Base-by-base conservation (phyloP, 176 grass and related monocot genomes). In the Oryza longistaminata region DNA sequence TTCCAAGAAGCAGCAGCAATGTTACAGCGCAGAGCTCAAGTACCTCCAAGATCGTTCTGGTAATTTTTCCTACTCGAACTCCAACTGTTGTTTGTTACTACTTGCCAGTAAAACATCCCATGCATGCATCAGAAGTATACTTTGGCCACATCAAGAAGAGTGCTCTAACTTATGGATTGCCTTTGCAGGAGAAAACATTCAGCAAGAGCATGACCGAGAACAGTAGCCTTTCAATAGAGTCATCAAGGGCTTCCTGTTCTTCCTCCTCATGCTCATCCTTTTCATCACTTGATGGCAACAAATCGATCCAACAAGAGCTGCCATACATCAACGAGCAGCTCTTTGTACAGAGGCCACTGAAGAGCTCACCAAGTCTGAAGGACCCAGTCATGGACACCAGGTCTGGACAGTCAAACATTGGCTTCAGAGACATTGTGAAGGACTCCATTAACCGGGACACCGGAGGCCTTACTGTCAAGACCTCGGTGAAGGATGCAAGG, bases 201-300 rank as follows among this genome's bases (percentile, higher is more conserved):
- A 94, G 91, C 88, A 99, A 99, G 88, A 92, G 83, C 25, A 76
- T 87, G 86, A 92, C 91, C 1, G 97, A 99, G 79, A 96, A 94
- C 66, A 90, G 84, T 68, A 94, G 90, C 46, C 85, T 91, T 12
- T 96, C 97, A 6, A 86, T 96, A 31, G 97, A 99, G 85, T 99
- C 93, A 39, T 99, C 97, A 19, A 99, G 84, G 79, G 86, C 90
- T 69, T 99, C 97, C 34, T 96, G 79, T 42, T 96, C 97, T 49
- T 99, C 96, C 71, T 94, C 90, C 29, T 92, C 97, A 1, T 88
- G 90, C 55, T 96, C 97, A 14, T 99, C 97, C 1, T 99, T 96
- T 62, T 99, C 93, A 8, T 99, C 93, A 35, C 66, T 90, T 7
- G 93, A 94, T 14, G 88, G 81, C 74, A 92, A 83, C 75, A 94